Conservation (phyloP, 805 yeast species). For the Candida hispaniensis region DNA sequence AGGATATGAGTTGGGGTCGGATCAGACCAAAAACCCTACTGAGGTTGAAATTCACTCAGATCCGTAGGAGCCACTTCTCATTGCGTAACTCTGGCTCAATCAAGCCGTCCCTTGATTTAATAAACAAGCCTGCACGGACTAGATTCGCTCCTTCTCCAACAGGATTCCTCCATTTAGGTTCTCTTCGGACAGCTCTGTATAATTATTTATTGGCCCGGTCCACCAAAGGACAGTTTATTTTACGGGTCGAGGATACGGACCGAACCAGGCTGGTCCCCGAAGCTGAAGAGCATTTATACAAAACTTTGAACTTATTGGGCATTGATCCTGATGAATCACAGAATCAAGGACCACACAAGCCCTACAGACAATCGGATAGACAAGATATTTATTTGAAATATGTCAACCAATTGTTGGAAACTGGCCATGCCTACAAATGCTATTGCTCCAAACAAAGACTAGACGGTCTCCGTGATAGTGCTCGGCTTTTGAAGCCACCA, state of each 20-base stretch:
- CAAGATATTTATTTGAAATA: conserved; percentile 52
- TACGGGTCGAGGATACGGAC: conserved; percentile 91
- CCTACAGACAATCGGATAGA: conserved; percentile 81
- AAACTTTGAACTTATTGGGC: conserved; percentile 68
- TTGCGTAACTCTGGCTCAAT: too few relatives aligned
- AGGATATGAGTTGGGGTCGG: too few relatives aligned
- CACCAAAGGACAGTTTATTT: conserved; percentile 69
- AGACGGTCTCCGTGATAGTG: conserved; percentile 55
- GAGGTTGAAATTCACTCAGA: too few relatives aligned
- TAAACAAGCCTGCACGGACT: conserved; percentile 53
- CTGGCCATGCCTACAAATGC: conserved; percentile 76
- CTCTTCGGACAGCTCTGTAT: conserved; percentile 84
- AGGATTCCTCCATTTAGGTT: conserved; percentile 88
- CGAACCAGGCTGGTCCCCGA: conserved; percentile 63
- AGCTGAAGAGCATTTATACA: conserved; percentile 74
- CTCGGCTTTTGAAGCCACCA: conserved; percentile 68
- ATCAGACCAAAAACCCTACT: too few relatives aligned
- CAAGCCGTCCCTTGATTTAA: neutral
- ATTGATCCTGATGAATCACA: conserved; percentile 79
- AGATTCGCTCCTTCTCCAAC: conserved; percentile 98
- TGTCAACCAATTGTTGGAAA: conserved; percentile 43
- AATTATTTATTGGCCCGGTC: conserved; percentile 71
- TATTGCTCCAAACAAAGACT: conserved; percentile 76
- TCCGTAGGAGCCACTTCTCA: too few relatives aligned
- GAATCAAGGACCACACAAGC: conserved; percentile 44